Base-by-base conservation (phyloP, 1,139 yeast species). In the Candida sp. region DNA sequence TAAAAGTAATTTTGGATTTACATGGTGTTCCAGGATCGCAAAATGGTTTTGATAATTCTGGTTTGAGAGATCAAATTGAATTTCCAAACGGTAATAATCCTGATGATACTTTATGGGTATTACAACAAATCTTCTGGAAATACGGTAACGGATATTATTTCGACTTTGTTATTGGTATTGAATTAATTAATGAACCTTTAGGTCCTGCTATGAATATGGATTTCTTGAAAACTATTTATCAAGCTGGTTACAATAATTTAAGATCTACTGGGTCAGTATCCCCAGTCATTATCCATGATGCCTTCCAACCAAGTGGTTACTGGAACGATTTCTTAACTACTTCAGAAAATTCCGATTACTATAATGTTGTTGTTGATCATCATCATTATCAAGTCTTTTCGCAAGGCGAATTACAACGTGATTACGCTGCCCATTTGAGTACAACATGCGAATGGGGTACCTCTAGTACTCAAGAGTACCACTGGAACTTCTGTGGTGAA, bases 11-110 rank as follows among this genome's bases (percentile, higher is more conserved):
- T 97, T 75, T 91, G 43, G 99, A 91, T 63, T 70, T 91, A 55
- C 99, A 91, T 62, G 98, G 98, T 45, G 95, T 89, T 25, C 95
- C 97, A 39, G 98, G 97, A n/a, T 87, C 96, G 21, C 98, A 91
- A 66, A 91, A 91, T 61, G 97, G 98, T 21, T 91, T 91, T 61
- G 99, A 93, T 63, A 91, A 91, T 68, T 88, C 97, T 8, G 99
- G 99, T 21, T 68, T 80, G 48, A 77, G 97, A 55, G 97, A 87
- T 57, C 49, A 58, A 5, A 56, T 77, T 45, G 69, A 70, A 7
- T 89, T 85, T 79, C 83, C 82, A 62, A 67, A 70, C 22, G 74
- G 69, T 37, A 56, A 66, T 51, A 81, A 85, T 55, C 65, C 73
- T 37, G 66, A 76, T 41, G 54, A 76, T 30, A 81, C 93, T 11